A percentile compares a stretch with the other conserved stretches of the same genome.
phyloP scores from a whole-genome alignment of 176 grass and related monocot species.

The Musa beccarii region DNA sequence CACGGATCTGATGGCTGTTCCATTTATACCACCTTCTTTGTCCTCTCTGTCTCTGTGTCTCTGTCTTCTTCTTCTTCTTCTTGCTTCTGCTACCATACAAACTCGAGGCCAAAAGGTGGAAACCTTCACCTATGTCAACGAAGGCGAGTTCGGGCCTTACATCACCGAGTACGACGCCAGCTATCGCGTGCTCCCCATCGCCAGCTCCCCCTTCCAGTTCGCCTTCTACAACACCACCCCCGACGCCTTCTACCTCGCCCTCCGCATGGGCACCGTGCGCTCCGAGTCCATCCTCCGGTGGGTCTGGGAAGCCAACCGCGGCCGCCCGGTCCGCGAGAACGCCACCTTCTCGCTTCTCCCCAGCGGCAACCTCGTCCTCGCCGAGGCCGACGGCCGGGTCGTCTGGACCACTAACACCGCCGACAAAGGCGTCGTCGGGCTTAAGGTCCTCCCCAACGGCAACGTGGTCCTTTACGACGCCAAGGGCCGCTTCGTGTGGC shows the following conservation, averaged over 20 bases:
- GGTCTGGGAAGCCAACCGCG: slow-evolving; percentile 39
- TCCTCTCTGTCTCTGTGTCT: too few relatives aligned
- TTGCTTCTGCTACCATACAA: too few relatives aligned
- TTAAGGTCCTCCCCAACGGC: slow-evolving; percentile 25
- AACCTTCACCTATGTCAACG: slow-evolving; percentile 36
- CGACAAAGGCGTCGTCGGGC: slow-evolving; percentile 28
- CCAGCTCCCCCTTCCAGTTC: slow-evolving; percentile 18
- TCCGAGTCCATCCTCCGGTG: slow-evolving; percentile 36
- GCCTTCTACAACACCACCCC: slow-evolving; percentile 31
- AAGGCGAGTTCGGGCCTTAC: slow-evolving; percentile 37
- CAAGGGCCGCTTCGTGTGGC: slow-evolving; percentile 25
- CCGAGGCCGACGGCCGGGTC: slow-evolving; percentile 29
- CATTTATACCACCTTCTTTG: not conserved
- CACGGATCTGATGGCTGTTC: not conserved
- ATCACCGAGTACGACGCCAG: slow-evolving; percentile 31
- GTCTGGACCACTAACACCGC: slow-evolving; percentile 26
- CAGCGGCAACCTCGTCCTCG: slow-evolving; percentile 34
- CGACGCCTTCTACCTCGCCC: slow-evolving; percentile 30
- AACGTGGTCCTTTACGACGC: slow-evolving; percentile 31
- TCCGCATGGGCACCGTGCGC: slow-evolving; percentile 34
- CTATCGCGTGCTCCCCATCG: slow-evolving; percentile 32
- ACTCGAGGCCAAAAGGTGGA: slow-evolving; percentile 12
- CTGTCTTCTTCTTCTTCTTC: not conserved
- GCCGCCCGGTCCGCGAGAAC: slow-evolving; percentile 28
- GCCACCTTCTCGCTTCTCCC: slow-evolving; percentile 39